Evolutionary conservation across 768 basidiomycete genomes (phyloP).

Genomic region (Mrakia gelida): DNA sequence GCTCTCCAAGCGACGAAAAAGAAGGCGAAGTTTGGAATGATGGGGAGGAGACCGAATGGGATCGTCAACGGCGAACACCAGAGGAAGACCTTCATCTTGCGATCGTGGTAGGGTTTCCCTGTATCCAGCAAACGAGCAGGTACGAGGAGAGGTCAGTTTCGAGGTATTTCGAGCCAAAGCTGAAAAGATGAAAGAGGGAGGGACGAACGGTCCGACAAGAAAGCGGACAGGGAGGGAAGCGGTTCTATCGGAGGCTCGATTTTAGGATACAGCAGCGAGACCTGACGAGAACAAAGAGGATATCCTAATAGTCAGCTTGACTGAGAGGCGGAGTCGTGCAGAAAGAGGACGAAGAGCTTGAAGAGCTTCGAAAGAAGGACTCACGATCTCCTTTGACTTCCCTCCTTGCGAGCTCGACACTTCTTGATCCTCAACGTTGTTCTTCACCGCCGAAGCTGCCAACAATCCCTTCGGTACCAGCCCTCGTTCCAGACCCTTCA

Average conservation of each 20-base stretch:
- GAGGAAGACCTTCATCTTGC: constrained; percentile 1
- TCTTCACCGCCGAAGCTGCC: neutral
- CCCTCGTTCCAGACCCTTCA: constrained; percentile 20
- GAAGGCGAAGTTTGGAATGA: constrained; percentile 16
- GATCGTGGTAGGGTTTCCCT: constrained; percentile 2
- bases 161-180: neutral
- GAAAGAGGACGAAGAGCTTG: too few relatives aligned
- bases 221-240: neutral
- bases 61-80: neutral
- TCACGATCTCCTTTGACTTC: neutral
- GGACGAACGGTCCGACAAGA: neutral
- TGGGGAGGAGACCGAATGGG: constrained; percentile 4
- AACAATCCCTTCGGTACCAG: constrained; percentile 15
- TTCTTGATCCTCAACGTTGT: neutral
- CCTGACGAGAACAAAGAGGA: neutral
- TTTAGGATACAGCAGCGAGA: neutral
- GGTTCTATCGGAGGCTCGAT: neutral
- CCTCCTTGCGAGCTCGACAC: neutral
- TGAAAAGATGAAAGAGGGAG: neutral
- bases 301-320: neutral
- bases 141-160: neutral
- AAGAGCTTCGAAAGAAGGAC: neutral
- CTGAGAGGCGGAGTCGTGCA: neutral
- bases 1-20: constrained; percentile 19
- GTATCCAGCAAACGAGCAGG: too few relatives aligned